Evolutionary conservation across 805 yeast species (phyloP).

Genomic region (Yarrowia sp.): DNA sequence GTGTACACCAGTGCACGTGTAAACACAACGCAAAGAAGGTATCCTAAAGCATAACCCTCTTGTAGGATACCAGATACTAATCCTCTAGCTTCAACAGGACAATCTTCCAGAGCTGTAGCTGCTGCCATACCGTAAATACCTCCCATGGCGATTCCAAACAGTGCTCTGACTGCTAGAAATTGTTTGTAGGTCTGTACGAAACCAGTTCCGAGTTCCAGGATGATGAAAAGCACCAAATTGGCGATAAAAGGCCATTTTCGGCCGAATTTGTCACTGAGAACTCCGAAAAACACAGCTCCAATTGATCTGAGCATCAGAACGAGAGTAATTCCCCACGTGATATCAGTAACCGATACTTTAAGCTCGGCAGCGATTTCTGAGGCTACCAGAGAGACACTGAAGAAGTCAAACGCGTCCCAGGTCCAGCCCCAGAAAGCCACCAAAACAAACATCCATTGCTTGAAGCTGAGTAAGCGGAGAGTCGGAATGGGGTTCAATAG

Average conservation of each 20-base stretch:
- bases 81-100: neutral
- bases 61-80: neutral
- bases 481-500: neutral
- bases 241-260: neutral
- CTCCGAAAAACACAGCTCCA: neutral
- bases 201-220: neutral
- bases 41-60: neutral
- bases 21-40: neutral
- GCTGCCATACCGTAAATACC: neutral
- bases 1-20: neutral
- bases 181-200: neutral
- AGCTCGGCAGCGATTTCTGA: neutral
- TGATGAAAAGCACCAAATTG: neutral
- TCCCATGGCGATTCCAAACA: conserved; percentile 2
- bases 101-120: neutral
- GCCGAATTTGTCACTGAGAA: neutral
- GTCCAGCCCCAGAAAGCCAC: neutral
- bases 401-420: conserved; percentile 1
- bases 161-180: neutral
- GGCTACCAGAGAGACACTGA: neutral
- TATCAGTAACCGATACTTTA: neutral
- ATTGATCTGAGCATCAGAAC: neutral
- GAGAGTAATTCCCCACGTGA: neutral
- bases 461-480: neutral
- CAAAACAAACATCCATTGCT: neutral